Base-by-base conservation (phyloP, 768 basidiomycete species). In the Filobasidium floriforme region DNA sequence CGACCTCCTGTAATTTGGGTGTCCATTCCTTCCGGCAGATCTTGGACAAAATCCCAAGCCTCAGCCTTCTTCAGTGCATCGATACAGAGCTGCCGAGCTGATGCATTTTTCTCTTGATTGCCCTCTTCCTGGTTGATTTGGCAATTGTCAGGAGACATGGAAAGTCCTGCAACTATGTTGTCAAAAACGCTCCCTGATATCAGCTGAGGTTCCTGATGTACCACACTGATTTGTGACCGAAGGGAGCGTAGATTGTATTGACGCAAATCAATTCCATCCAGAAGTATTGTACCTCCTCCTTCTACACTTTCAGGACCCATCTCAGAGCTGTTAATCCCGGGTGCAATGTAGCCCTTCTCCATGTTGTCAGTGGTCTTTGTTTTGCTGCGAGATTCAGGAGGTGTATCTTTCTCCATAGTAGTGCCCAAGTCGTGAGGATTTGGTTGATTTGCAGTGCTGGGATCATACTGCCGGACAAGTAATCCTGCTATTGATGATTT, bases 51-150 rank as follows among this genome's bases (percentile, higher is more conserved):
- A 18, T 86, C 87, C 70, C 92, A 88, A 0, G 90, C 90, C 71
- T 93, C 91, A 1, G 91, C 86, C 76, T 91, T 90, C 79, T 90
- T 80, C 70, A 89, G 90, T 0, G 91, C 91, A 59, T 89, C 87
- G 79, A 88, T 87, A 80, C 92, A 84, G 19, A 91, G 77, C 49
- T 81, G 82, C 63, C 88, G 83, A 24, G 52, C 52, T 15, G 19
- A 9, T 10, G 10, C 4, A 14, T 5, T 15, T 9, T n/a, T n/a
- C 11, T 4, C 22, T 6, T 49, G 5, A 69, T 66, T 18, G 65
- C 46, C 0, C 66, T 65, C 26, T 49, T 57, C 19, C 40, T 22
- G 61, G 51, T n/a, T 46, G 0, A 85, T 80, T 0, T 83, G 82
- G 67, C 88, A 72, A 72, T 92, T 89, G 73, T 81, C 81, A 29